phyloP scores from a whole-genome alignment of 805 yeast genomes.

The Saccharomycopsis sp. region DNA sequence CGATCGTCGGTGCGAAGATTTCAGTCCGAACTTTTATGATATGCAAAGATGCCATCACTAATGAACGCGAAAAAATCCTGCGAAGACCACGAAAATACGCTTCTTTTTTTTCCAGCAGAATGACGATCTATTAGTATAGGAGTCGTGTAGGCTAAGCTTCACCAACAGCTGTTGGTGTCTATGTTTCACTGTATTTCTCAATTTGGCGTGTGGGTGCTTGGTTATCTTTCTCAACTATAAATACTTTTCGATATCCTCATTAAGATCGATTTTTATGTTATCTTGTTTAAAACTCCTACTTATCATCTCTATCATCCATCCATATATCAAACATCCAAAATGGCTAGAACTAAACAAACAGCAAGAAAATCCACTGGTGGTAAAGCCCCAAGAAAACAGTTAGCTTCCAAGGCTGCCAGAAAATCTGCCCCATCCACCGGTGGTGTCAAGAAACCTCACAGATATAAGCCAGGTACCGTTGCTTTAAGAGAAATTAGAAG shows the following conservation, averaged over 20 bases:
- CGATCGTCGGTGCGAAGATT: background rate
- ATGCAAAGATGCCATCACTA: background rate
- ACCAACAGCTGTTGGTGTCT: no score
- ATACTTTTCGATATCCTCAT: background rate
- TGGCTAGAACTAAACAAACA: slow-evolving; percentile 94
- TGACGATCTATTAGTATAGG: no score
- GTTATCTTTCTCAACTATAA: background rate
- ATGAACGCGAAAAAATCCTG: background rate
- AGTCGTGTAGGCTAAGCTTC: no score
- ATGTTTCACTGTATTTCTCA: no score
- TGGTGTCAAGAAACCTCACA: slow-evolving; percentile 92
- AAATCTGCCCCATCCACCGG: slow-evolving; percentile 88
- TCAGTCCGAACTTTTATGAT: background rate
- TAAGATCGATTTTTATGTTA: background rate
- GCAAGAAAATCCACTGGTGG: slow-evolving; percentile 95
- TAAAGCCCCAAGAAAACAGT: slow-evolving; percentile 92
- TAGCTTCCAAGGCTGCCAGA: slow-evolving; percentile 90
- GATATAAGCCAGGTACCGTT: slow-evolving; percentile 96
- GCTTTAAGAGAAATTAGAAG: slow-evolving; percentile 96
- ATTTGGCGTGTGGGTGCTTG: background rate
- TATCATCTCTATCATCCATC: background rate
- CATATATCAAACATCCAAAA: slow-evolving; percentile 25
- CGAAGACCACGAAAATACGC: background rate
- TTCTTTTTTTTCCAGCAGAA: no score
- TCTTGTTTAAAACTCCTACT: no score